Base-by-base conservation (phyloP, 495 filamentous ascomycete species). In the Xylaria sp. region DNA sequence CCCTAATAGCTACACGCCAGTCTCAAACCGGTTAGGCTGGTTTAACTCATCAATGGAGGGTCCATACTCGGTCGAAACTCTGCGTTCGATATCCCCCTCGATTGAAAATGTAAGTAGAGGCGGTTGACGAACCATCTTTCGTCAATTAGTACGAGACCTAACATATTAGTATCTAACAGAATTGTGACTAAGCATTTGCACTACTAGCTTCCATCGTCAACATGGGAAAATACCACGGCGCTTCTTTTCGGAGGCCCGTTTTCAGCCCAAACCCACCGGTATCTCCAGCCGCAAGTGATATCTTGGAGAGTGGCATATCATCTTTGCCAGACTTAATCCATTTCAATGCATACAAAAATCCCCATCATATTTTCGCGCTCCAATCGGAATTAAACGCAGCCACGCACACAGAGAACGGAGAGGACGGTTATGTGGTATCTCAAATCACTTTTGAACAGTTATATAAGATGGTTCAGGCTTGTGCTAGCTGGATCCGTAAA, bases 311-410 rank as follows among this genome's bases (percentile, higher is more conserved):
- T 21, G 33, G 37, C 8, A 73, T 70, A 69, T 71, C 61, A 31
- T 70, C 67, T 24, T 41, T 70, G 29, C 71, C 61, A 33, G 62
- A 67, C 24, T 61, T 70, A 15, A 53, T 70, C 29, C 68, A 26
- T 12, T 70, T 71, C 41, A 69, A 69, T 46, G 61, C 61, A 21
- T 41, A 33, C 15, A 41, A 70, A 6, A 70, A 70, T 35, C 71
- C 53, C 17, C 15, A 66, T 26, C 67, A 70, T 41, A 37, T 68
- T 14, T 72, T 72, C 31, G 66, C 66, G 21, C 66, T 71, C 15
- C 70, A 71, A 53, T 58, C 70, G 3, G 70, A 71, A 46, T 35
- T 61, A 26, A 29, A 21, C 41, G 50, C 26, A 3, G 52, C 31
- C 24, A 19, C 15, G 17, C 31, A 2, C 5, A 26, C 9, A 44